Conservation (phyloP, 1,139 yeast species). For the Candida sp. region DNA sequence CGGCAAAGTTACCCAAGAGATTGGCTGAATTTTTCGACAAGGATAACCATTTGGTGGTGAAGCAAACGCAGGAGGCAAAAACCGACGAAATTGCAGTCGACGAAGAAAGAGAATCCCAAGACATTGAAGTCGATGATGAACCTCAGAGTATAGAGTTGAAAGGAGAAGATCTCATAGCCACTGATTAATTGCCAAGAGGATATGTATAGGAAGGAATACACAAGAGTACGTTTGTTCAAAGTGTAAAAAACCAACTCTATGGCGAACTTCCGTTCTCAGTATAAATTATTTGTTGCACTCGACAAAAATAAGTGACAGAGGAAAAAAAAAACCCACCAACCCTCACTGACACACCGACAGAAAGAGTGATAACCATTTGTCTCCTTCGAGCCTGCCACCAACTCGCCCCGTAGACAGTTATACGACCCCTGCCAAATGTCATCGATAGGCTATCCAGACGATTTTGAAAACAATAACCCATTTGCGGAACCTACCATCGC, state of each 20-base stretch:
- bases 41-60: slow-evolving; percentile 20
- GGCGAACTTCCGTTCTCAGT: too few relatives aligned
- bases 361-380: background rate
- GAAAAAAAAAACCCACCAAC: background rate
- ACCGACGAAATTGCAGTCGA: slow-evolving; percentile 1
- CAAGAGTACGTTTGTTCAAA: too few relatives aligned
- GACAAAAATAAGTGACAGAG: background rate
- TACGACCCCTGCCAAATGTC: slow-evolving; percentile 35
- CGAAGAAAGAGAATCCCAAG: background rate
- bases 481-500: slow-evolving; percentile 41
- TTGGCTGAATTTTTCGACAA: slow-evolving; percentile 19
- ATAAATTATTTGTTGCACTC: background rate
- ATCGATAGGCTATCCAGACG: slow-evolving; percentile 66
- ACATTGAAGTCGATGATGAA: background rate
- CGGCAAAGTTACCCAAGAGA: slow-evolving; percentile 14
- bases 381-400: background rate
- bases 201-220: background rate
- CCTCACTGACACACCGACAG: background rate
- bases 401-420: background rate
- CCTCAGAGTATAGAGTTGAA: background rate
- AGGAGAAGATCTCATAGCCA: background rate
- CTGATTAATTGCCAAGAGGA: background rate
- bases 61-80: slow-evolving; percentile 6
- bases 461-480: slow-evolving; percentile 68
- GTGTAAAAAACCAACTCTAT: too few relatives aligned